Conservation (phyloP, 1,284 basidiomycete species). For the Hypsizygus ulmarius region DNA sequence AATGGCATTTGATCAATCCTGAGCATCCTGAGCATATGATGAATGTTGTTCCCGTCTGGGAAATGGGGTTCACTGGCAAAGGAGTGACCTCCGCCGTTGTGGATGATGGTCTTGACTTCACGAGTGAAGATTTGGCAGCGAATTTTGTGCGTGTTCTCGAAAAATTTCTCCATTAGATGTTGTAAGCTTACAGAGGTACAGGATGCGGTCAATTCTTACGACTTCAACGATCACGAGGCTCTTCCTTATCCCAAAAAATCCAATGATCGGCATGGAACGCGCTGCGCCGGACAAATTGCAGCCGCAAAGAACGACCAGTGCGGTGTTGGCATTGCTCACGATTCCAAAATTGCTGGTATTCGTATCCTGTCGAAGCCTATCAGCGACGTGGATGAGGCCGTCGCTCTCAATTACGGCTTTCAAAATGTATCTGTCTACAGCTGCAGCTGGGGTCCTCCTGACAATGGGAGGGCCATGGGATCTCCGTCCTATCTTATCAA, state of each 20-base stretch:
- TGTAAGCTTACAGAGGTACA: slow-evolving; percentile 30
- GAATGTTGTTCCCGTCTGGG: slow-evolving; percentile 83
- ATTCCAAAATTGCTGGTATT: slow-evolving; percentile 90
- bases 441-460: slow-evolving; percentile 98
- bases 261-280: slow-evolving; percentile 99
- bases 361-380: slow-evolving; percentile 95
- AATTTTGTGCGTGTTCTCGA: slow-evolving; percentile 77
- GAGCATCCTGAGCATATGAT: slow-evolving; percentile 76
- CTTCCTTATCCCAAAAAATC: slow-evolving; percentile 84
- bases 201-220: slow-evolving; percentile 89
- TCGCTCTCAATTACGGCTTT: slow-evolving; percentile 91
- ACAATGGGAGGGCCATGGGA: slow-evolving; percentile 95
- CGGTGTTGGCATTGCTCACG: slow-evolving; percentile 92
- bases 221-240: slow-evolving; percentile 94
- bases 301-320: slow-evolving; percentile 93
- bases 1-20: slow-evolving; percentile 94
- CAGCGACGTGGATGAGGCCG: slow-evolving; percentile 94
- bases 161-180: slow-evolving; percentile 8
- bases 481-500: slow-evolving; percentile 89
- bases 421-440: slow-evolving; percentile 92
- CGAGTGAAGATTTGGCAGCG: slow-evolving; percentile 80
- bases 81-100: slow-evolving; percentile 89
- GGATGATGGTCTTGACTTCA: slow-evolving; percentile 94
- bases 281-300: slow-evolving; percentile 96
- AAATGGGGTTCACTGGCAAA: slow-evolving; percentile 81